These are phyloP conservation scores for Phaeosphaeriaceae sp. DNA, from an alignment of 2,329 filamentous ascomycete species.

Conservation along the genomic window DNA sequence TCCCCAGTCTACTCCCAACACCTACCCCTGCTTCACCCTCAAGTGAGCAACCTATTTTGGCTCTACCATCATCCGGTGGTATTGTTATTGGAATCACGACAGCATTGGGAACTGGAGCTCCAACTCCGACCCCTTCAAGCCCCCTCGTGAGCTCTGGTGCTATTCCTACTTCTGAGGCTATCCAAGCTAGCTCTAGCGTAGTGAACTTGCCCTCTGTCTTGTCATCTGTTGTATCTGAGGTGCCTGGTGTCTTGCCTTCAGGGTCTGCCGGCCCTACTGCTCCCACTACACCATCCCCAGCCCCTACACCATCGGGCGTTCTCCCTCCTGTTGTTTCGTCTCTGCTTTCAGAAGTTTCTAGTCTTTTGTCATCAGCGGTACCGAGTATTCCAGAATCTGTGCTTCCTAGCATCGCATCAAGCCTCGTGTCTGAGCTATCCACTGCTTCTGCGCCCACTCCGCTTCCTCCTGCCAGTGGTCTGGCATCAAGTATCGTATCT, in stretches of 20 bases:
- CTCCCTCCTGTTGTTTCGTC: constrained; percentile 23
- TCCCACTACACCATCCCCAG: constrained; percentile 19
- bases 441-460: constrained; percentile 22
- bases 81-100: constrained; percentile 47
- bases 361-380: constrained; percentile 25
- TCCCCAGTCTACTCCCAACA: constrained; percentile 35
- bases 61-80: constrained; percentile 27
- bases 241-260: constrained; percentile 25
- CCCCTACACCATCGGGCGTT: constrained; percentile 15
- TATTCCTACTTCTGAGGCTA: constrained; percentile 30
- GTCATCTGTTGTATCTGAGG: constrained; percentile 29
- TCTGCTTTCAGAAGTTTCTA: constrained; percentile 21
- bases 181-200: constrained; percentile 12
- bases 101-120: constrained; percentile 34
- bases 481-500: constrained; percentile 14
- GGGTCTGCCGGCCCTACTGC: constrained; percentile 25
- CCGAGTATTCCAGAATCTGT: constrained; percentile 24
- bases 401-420: constrained; percentile 24
- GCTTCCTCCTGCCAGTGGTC: constrained; percentile 16
- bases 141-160: constrained; percentile 19
- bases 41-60: constrained; percentile 1
- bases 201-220: constrained; percentile 21
- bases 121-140: constrained; percentile 15
- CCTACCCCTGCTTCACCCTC: constrained; percentile 9
- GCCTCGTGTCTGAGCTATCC: constrained; percentile 19